phyloP scores from a whole-genome alignment of 2,329 filamentous ascomycete species.

The Aspergillus sp. region DNA sequence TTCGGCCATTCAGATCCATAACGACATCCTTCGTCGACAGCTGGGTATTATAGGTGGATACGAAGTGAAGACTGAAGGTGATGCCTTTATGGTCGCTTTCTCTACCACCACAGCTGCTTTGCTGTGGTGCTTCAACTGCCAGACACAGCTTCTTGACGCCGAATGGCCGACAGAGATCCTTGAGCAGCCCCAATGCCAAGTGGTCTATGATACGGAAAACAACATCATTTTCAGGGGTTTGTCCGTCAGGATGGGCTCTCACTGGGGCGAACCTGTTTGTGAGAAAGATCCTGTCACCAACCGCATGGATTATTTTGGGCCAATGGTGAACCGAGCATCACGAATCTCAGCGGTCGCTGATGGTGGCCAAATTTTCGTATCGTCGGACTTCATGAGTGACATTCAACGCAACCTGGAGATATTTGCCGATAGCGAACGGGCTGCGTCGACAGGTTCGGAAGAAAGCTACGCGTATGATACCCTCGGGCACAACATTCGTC shows the following conservation, averaged over 20 bases:
- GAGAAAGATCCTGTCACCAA: conserved; percentile 95
- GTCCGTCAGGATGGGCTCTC: conserved; percentile 95
- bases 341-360: conserved; percentile 94
- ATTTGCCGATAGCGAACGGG: conserved; percentile 80
- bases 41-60: conserved; percentile 92
- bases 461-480: conserved; percentile 75
- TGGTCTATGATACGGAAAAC: conserved; percentile 78
- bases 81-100: conserved; percentile 99
- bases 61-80: conserved; percentile 99
- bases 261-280: conserved; percentile 92
- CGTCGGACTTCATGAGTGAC: conserved; percentile 94
- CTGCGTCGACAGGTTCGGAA: conserved; percentile 68
- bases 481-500: conserved; percentile 74
- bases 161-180: conserved; percentile 93
- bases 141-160: conserved; percentile 82
- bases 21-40: conserved; percentile 93
- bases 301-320: conserved; percentile 98
- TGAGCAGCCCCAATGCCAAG: conserved; percentile 80
- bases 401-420: conserved; percentile 88
- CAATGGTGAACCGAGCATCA: conserved; percentile 97
- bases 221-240: conserved; percentile 90
- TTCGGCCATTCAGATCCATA: conserved; percentile 95
- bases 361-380: conserved; percentile 95
- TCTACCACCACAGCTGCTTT: conserved; percentile 92
- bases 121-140: conserved; percentile 94